These are phyloP conservation scores for Entelexis paramagnoliae DNA, from an alignment of 1,139 yeast genomes.

Conservation along the genomic window DNA sequence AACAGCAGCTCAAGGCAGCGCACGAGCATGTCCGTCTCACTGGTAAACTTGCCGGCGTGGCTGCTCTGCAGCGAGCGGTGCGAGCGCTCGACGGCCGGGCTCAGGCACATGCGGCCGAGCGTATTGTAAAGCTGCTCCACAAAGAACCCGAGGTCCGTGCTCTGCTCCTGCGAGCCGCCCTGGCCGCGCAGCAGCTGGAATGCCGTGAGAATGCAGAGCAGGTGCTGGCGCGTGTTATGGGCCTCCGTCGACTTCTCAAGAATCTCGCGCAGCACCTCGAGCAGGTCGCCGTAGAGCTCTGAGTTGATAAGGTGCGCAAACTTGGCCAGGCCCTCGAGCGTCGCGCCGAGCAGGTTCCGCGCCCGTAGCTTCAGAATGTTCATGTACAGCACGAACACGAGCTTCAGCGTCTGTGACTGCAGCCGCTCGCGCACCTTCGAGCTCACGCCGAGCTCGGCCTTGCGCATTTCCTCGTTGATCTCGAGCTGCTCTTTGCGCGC, in stretches of 20 bases:
- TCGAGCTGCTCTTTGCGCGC: slow-evolving; percentile 74
- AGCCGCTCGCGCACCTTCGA: slow-evolving; percentile 74
- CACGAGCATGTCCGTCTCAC: slow-evolving; percentile 74
- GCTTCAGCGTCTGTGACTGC: slow-evolving; percentile 75
- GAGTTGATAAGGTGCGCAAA: slow-evolving; percentile 89
- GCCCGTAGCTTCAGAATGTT: slow-evolving; percentile 59
- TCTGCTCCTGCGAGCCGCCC: slow-evolving; percentile 38
- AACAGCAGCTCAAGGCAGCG: slow-evolving; percentile 72
- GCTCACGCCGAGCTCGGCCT: slow-evolving; percentile 79
- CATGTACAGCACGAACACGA: slow-evolving; percentile 60
- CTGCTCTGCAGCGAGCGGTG: slow-evolving; percentile 68
- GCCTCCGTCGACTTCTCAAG: slow-evolving; percentile 37
- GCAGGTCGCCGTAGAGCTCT: slow-evolving; percentile 82
- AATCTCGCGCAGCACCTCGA: slow-evolving; percentile 77
- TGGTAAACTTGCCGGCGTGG: slow-evolving; percentile 69
- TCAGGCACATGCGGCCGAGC: slow-evolving; percentile 57
- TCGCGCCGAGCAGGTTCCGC: slow-evolving; percentile 69
- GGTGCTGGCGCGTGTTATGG: slow-evolving; percentile 49
- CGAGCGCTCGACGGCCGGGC: slow-evolving; percentile 76
- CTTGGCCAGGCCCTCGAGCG: slow-evolving; percentile 80
- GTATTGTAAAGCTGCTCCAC: slow-evolving; percentile 61
- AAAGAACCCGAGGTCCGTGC: slow-evolving; percentile 41
- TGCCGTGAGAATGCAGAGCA: slow-evolving; percentile 80
- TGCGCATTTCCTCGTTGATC: slow-evolving; percentile 79
- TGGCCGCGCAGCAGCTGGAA: slow-evolving; percentile 77